These are phyloP conservation scores for Pharus latifolius DNA, from an alignment of 176 grass and related monocot genomes.

Conservation along the genomic window DNA sequence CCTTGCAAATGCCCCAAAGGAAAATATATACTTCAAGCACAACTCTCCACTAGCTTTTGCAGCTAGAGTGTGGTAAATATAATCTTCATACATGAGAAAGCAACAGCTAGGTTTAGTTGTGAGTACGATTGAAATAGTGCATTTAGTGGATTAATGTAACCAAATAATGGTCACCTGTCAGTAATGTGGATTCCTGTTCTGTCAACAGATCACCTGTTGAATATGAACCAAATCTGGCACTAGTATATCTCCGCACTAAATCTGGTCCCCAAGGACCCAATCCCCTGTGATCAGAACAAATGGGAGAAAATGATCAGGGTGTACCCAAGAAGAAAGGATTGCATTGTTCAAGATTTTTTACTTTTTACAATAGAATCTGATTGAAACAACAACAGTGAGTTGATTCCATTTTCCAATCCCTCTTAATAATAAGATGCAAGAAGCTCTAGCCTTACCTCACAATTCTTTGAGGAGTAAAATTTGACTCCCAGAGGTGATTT, in stretches of 20 bases:
- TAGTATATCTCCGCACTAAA: slow-evolving; percentile 77
- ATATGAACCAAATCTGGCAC: slow-evolving; percentile 69
- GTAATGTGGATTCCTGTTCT: slow-evolving; percentile 56
- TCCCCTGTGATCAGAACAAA: slow-evolving; percentile 48
- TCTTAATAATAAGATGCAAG: not conserved
- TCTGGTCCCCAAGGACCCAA: slow-evolving; percentile 93
- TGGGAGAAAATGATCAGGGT: not conserved
- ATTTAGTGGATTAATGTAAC: not conserved
- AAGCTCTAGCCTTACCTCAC: slow-evolving; percentile 39
- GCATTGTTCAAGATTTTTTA: not conserved
- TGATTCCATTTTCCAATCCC: not conserved
- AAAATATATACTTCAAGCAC: slow-evolving; percentile 92
- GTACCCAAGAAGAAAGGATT: not conserved
- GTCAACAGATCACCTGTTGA: slow-evolving; percentile 60
- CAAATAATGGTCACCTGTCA: slow-evolving; percentile 55
- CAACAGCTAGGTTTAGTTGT: slow-evolving; percentile 4
- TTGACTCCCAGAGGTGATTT: slow-evolving; percentile 98
- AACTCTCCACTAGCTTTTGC: slow-evolving; percentile 95
- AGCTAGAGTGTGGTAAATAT: slow-evolving; percentile 94
- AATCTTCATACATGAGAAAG: slow-evolving; percentile 53
- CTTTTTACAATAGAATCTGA: not conserved
- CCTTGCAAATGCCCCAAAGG: slow-evolving; percentile 84
- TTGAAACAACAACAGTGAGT: not conserved
- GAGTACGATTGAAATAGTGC: not conserved
- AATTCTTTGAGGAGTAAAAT: slow-evolving; percentile 89